Evolutionary conservation across 441 rosid species (phyloP).

Genomic region (Arabidopsis hybrid): DNA sequence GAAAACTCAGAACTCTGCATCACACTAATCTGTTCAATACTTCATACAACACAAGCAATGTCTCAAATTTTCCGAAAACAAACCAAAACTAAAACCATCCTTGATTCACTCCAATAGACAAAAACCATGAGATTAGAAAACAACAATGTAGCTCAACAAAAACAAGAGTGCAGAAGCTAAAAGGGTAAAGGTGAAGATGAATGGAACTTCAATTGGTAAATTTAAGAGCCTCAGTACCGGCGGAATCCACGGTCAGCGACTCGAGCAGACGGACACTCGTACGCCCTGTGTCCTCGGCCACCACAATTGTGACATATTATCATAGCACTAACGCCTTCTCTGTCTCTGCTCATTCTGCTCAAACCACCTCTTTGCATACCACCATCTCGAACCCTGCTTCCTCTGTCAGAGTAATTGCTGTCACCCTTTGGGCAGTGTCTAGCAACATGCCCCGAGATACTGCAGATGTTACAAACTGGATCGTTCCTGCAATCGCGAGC

Average conservation of each 20-base stretch:
- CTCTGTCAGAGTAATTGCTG: constrained; percentile 34
- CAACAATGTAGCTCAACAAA: background rate
- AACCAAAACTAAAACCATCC: too few species aligned
- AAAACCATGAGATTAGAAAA: too few species aligned
- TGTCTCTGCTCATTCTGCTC: constrained; percentile 43
- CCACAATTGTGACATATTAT: constrained; percentile 54
- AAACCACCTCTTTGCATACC: constrained; percentile 40
- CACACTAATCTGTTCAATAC: too few species aligned
- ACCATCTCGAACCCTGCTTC: constrained; percentile 37
- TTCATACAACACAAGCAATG: too few species aligned
- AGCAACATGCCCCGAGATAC: constrained; percentile 48
- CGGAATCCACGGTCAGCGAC: constrained; percentile 45
- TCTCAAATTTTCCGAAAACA: too few species aligned
- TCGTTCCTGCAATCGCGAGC: constrained; percentile 48
- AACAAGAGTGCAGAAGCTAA: constrained; percentile 22
- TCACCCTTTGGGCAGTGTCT: constrained; percentile 47
- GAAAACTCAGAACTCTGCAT: too few species aligned
- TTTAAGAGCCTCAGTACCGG: constrained; percentile 54
- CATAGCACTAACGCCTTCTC: constrained; percentile 42
- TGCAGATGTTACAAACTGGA: constrained; percentile 52
- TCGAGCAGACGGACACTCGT: constrained; percentile 52
- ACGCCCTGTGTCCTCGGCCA: constrained; percentile 53
- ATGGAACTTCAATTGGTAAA: too few species aligned
- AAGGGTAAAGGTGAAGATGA: too few species aligned
- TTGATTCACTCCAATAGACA: too few species aligned